A percentile compares a stretch with the other conserved stretches of the same genome.
Evolutionary conservation across 768 basidiomycete species (phyloP).

Genomic region (Lactifluus echinatus): DNA sequence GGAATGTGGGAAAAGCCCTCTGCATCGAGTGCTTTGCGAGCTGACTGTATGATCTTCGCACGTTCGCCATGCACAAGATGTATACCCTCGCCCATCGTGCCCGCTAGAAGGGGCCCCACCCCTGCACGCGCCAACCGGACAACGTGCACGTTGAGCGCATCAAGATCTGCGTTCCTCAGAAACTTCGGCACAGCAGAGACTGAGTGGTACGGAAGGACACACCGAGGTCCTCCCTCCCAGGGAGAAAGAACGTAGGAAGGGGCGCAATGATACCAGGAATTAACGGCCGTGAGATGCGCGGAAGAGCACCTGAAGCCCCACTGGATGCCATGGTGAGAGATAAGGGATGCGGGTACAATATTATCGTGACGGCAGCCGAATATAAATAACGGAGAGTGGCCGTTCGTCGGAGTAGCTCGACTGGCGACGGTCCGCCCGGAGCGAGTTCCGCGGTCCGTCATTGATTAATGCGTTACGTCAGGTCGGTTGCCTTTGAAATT

Average conservation of each 20-base stretch:
- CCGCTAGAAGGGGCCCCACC: conserved; percentile 63
- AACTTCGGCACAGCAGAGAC: neutral
- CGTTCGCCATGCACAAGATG: conserved; percentile 67
- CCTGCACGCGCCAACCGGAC: conserved; percentile 55
- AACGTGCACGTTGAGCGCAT: conserved; percentile 60
- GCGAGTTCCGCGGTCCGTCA: neutral
- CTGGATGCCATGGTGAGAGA: conserved; percentile 34
- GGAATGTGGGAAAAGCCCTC: conserved; percentile 52
- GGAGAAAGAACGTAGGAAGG: conserved; percentile 77
- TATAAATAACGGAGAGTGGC: neutral
- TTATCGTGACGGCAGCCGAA: neutral
- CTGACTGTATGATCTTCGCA: conserved; percentile 49
- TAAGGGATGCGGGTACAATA: neutral
- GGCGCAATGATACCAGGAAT: conserved; percentile 77
- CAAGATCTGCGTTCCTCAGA: conserved; percentile 41
- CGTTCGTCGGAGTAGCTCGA: neutral
- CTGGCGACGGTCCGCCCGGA: neutral
- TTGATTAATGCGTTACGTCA: neutral
- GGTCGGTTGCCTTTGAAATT: neutral
- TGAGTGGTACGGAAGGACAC: conserved; percentile 23
- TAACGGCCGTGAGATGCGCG: conserved; percentile 42
- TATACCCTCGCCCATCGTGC: conserved; percentile 82
- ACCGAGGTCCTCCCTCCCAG: conserved; percentile 77
- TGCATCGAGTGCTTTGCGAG: conserved; percentile 62
- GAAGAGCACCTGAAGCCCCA: conserved; percentile 21